phyloP scores from a whole-genome alignment of 768 basidiomycete genomes.

The Tremella fuciformis region DNA sequence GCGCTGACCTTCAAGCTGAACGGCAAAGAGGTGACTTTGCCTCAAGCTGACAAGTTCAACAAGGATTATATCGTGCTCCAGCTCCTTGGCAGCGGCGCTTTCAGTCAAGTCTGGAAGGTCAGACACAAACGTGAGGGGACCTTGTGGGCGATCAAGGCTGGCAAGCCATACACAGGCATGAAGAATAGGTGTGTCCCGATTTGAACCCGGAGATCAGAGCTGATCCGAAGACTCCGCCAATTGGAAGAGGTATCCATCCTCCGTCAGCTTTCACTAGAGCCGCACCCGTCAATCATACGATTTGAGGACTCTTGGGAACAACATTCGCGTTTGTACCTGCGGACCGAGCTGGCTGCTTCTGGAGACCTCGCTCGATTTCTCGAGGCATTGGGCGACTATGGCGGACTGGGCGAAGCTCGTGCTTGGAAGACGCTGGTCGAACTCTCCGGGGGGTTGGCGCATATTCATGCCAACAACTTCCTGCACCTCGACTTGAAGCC shows the following conservation, averaged over 20 bases:
- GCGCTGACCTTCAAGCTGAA: slow-evolving; percentile 7
- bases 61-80: slow-evolving; percentile 75
- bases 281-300: slow-evolving; percentile 68
- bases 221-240: slow-evolving; percentile 58
- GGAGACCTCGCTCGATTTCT: slow-evolving; percentile 90
- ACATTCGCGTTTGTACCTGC: slow-evolving; percentile 79
- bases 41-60: slow-evolving; percentile 58
- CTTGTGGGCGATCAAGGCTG: slow-evolving; percentile 83
- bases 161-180: slow-evolving; percentile 76
- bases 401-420: slow-evolving; percentile 84
- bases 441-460: slow-evolving; percentile 72
- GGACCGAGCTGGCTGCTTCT: slow-evolving; percentile 81
- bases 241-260: slow-evolving; percentile 93
- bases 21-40: not conserved
- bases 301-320: slow-evolving; percentile 98
- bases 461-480: slow-evolving; percentile 82
- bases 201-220: not conserved
- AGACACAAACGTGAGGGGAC: slow-evolving; percentile 40
- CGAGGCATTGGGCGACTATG: slow-evolving; percentile 78
- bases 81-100: slow-evolving; percentile 84
- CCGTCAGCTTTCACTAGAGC: slow-evolving; percentile 61
- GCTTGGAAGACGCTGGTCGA: slow-evolving; percentile 96
- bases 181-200: slow-evolving; percentile 72
- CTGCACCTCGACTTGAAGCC: slow-evolving; percentile 97
- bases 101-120: slow-evolving; percentile 83